Percentiles rank a stretch among this genome's conserved stretches.
These are phyloP conservation scores for Cladosporium oxysporum DNA, from an alignment of 2,329 filamentous ascomycete genomes.

Conservation along the genomic window DNA sequence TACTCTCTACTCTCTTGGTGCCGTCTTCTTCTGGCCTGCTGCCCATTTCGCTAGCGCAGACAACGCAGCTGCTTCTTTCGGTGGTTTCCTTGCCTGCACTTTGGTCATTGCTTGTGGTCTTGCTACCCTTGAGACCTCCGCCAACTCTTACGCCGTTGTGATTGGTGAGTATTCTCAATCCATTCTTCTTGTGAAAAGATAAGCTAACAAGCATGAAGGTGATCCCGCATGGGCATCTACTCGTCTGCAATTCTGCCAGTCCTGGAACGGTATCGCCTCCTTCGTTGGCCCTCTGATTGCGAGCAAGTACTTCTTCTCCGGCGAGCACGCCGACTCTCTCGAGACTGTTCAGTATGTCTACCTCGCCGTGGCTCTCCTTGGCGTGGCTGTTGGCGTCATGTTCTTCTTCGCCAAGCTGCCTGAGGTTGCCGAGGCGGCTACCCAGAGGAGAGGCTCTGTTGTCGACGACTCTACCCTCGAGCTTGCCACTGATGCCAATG, in stretches of 20 bases:
- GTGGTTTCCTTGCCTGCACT: conserved; percentile 42
- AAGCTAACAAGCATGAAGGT: no score
- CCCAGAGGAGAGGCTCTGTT: conserved; percentile 32
- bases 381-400: conserved; percentile 37
- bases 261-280: conserved; percentile 41
- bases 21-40: conserved; percentile 42
- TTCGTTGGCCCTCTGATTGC: conserved; percentile 44
- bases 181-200: no score
- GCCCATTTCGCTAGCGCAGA: conserved; percentile 37
- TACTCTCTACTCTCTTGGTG: conserved; percentile 40
- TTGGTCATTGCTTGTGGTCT: conserved; percentile 44
- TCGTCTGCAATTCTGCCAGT: conserved; percentile 44
- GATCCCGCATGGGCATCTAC: conserved; percentile 39
- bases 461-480: conserved; percentile 33
- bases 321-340: conserved; percentile 35
- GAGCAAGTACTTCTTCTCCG: conserved; percentile 42
- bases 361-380: conserved; percentile 42
- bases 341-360: conserved; percentile 44
- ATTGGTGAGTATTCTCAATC: conserved; percentile 30
- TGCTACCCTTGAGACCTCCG: conserved; percentile 42
- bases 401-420: conserved; percentile 43
- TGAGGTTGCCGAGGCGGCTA: conserved; percentile 34
- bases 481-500: conserved; percentile 34
- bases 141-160: conserved; percentile 44
- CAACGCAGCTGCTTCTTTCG: conserved; percentile 38